Conservation (phyloP, 441 rosid genomes). For the Viola pubescens region DNA sequence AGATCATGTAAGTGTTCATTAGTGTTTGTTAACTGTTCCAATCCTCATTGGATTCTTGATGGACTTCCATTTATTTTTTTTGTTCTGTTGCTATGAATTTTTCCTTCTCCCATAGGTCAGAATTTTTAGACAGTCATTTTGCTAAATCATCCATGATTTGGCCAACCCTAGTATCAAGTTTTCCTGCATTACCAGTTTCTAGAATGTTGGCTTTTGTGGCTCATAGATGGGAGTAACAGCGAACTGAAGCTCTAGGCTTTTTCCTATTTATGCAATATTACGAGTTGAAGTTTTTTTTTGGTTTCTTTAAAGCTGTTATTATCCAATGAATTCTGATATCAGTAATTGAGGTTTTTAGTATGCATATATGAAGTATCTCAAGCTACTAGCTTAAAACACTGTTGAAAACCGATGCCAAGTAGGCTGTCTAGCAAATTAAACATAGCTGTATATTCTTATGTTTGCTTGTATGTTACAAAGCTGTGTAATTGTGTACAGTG, state of each 20-base stretch:
- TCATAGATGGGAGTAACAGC: too few species aligned
- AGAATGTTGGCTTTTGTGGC: too few species aligned
- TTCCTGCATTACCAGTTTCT: too few species aligned
- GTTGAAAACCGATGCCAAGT: slow-evolving; percentile 1
- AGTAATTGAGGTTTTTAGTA: slow-evolving; percentile 1
- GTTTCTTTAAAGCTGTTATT: too few species aligned
- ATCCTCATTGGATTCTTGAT: background rate
- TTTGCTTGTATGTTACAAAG: too few species aligned
- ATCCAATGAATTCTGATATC: background rate
- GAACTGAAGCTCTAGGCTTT: too few species aligned
- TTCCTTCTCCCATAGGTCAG: background rate
- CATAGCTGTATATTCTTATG: background rate
- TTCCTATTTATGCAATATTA: too few species aligned
- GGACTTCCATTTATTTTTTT: background rate
- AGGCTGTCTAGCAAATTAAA: background rate
- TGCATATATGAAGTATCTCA: background rate
- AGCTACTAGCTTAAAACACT: background rate
- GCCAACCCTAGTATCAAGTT: too few species aligned
- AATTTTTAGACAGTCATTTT: too few species aligned
- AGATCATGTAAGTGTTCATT: slow-evolving; percentile 46
- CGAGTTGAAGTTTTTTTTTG: too few species aligned
- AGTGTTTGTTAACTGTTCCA: slow-evolving; percentile 6
- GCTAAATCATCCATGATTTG: too few species aligned
- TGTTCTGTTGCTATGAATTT: background rate
- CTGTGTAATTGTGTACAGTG: too few species aligned